Evolutionary conservation across 805 yeast genomes (phyloP), one percentile per base, ranked within the genome.

Genomic region (Yamadazyma kitorensis): DNA sequence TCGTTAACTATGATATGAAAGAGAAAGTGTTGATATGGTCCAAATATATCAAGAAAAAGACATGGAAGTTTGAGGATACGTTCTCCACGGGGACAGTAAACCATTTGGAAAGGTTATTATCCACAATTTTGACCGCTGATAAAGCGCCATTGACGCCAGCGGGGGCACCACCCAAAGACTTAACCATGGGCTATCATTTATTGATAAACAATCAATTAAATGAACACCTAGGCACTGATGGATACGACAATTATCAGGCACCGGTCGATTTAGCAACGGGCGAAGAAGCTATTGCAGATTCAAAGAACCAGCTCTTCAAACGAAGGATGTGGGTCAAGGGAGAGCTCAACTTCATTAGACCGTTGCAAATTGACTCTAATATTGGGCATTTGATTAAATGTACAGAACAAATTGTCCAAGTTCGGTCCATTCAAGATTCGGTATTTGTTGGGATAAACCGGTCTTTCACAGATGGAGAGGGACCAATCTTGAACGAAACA

Each of bases 301-400:
- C 24, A 5, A 27, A 39, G 31, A 22, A 30, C 16, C 46, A 54
- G 19, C 57, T 59, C 14, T 82, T 72, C 47, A 59, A 55, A 20
- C 59, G 91, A 40, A 64, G 96, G 16, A 70, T 89, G 76, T 88
- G 96, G 96, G 78, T 74, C 0, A 76, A 80, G 20, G 96, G 96
- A 2, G 56, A 68, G 15, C 60, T 88, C 21, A 53, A 57, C 16
- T 74, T 71, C 43, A 41, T 53, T 22, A 40, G 41, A 2, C 36
- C 37, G 44, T 28, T 41, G 61, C 17, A 55, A 62, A 24, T 30
- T 8, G 2, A 37, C 74, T 8, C 32, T 18, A 13, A 61, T 64
- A 27, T 72, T 6, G 13, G n/a, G n/a, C 14, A 71, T 5, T 60
- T 57, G 16, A 14, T 33, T 12, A 8, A 49, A 0, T 82, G 93